Conservation (phyloP, 108 stramenopile genomes). For the Discostella stelligeroides region DNA sequence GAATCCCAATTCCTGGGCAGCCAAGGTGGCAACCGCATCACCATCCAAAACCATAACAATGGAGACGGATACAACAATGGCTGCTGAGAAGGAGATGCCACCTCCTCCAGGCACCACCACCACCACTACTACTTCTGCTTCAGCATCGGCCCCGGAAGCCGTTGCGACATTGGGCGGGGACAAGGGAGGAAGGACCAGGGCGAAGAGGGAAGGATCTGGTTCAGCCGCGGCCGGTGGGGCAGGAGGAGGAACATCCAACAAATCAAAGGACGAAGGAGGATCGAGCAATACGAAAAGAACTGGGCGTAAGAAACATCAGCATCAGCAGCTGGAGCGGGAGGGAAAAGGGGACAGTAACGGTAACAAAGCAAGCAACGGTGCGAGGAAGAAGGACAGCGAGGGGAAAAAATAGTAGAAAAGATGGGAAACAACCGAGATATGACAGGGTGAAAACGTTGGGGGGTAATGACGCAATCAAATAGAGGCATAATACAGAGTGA, state of each 20-base stretch:
- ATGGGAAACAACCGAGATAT: not conserved
- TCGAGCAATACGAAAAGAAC: not conserved
- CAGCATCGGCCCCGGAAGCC: no score
- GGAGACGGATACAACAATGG: not conserved
- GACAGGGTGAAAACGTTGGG: no score
- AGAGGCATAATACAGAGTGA: no score
- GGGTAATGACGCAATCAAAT: no score
- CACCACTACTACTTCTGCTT: no score
- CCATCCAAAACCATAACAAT: not conserved
- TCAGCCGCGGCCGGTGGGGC: not conserved
- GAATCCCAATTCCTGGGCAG: conserved; percentile 6
- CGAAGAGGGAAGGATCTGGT: not conserved
- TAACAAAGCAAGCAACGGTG: conserved; percentile 5
- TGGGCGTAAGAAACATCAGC: not conserved
- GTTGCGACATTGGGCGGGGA: not conserved
- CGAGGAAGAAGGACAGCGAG: conserved; percentile 6
- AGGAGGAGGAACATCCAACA: not conserved
- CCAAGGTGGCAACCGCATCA: not conserved
- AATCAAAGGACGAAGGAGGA: conserved; percentile 9
- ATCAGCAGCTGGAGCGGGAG: no score
- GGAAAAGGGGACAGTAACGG: not conserved
- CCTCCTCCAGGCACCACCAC: no score
- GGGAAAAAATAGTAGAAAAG: conserved; percentile 2
- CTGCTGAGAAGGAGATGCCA: not conserved
- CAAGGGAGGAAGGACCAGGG: not conserved